Conservation (phyloP, 345 rosid genomes). For the Populus simonii region DNA sequence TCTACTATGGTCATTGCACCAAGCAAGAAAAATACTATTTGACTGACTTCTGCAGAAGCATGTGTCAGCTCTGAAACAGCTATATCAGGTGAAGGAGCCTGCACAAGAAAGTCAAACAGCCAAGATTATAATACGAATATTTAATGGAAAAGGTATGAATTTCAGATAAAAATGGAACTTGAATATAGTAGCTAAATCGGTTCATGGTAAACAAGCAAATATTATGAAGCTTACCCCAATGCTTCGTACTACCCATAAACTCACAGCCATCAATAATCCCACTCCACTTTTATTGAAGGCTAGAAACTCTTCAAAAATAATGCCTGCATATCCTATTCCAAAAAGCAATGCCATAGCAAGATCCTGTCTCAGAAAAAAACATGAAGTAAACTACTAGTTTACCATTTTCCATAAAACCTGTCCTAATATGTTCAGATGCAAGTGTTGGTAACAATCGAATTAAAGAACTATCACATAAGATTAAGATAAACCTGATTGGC, state of each 20-base stretch:
- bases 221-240: slow-evolving; percentile 61
- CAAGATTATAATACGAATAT: background rate
- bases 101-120: slow-evolving; percentile 23
- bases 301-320: slow-evolving; percentile 87
- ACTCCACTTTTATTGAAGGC: slow-evolving; percentile 97
- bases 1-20: slow-evolving; percentile 99
- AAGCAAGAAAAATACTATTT: slow-evolving; percentile 90
- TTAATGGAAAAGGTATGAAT: background rate
- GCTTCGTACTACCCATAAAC: slow-evolving; percentile 88
- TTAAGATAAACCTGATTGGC: slow-evolving; percentile 67
- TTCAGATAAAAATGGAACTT: background rate
- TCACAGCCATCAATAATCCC: slow-evolving; percentile 92
- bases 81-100: slow-evolving; percentile 97
- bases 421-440: background rate
- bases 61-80: slow-evolving; percentile 81
- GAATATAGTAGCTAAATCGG: background rate
- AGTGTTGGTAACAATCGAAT: background rate
- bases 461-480: background rate
- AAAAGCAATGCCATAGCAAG: slow-evolving; percentile 91
- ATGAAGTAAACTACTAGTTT: slow-evolving; percentile 15
- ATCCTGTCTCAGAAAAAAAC: slow-evolving; percentile 57
- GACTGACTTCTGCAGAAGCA: slow-evolving; percentile 95
- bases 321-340: slow-evolving; percentile 81
- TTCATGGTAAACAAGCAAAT: background rate
- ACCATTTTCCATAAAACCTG: background rate